Percentiles rank a stretch among this genome's conserved stretches.
Conservation (phyloP, 768 basidiomycete species). For the Termitomyces sp. region DNA sequence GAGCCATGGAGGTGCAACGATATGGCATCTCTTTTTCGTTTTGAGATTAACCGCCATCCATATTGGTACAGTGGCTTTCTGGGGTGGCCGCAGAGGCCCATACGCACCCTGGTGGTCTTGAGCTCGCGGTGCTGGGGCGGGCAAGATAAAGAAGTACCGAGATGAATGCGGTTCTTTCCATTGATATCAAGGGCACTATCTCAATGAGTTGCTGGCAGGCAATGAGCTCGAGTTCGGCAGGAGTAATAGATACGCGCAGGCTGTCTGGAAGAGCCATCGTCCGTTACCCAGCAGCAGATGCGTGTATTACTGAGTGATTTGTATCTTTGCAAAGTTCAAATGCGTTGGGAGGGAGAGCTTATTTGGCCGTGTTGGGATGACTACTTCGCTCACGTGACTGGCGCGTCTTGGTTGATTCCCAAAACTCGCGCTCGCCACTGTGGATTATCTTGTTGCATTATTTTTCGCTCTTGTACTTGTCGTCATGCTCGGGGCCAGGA, state of each 20-base stretch:
- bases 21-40: conserved; percentile 90
- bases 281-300: background rate
- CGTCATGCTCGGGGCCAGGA: conserved; percentile 53
- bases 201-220: conserved; percentile 82
- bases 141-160: conserved; percentile 47
- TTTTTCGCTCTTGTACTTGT: conserved; percentile 10
- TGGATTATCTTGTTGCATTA: conserved; percentile 6
- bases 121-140: conserved; percentile 9
- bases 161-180: conserved; percentile 90
- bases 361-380: background rate
- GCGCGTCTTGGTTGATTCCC: conserved; percentile 19
- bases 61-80: conserved; percentile 79
- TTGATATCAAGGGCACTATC: conserved; percentile 82
- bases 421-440: conserved; percentile 10
- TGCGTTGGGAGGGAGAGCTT: no score
- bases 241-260: conserved; percentile 67
- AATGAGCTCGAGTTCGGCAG: conserved; percentile 83
- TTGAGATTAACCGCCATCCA: conserved; percentile 97
- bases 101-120: conserved; percentile 67
- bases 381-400: conserved; percentile 12
- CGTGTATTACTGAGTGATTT: background rate
- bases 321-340: background rate
- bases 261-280: conserved; percentile 74
- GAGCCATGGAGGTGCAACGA: conserved; percentile 88
- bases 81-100: conserved; percentile 88